Conservation (phyloP, 2,329 filamentous ascomycete genomes). For the Podosphaera xanthii region DNA sequence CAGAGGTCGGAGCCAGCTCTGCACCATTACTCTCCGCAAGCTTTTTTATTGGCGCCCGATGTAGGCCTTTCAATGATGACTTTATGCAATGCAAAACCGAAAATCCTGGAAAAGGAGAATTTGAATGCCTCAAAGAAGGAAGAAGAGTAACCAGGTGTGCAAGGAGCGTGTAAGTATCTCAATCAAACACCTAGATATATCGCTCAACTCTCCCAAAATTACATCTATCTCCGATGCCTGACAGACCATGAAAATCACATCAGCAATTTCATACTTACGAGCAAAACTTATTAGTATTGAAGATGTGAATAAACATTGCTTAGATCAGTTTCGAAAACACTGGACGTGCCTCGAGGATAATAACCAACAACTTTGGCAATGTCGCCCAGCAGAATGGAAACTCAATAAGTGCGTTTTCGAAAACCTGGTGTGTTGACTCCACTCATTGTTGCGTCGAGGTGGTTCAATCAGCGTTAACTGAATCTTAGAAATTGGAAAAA, state of each 20-base stretch:
- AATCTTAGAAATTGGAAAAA: constrained; percentile 52
- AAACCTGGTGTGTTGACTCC: constrained; percentile 49
- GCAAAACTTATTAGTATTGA: constrained; percentile 38
- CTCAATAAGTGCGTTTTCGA: constrained; percentile 92
- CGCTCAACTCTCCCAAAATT: background rate
- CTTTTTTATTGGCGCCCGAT: constrained; percentile 93
- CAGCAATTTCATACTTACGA: background rate
- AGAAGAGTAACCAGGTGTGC: constrained; percentile 92
- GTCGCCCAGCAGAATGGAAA: constrained; percentile 65
- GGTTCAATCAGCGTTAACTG: background rate
- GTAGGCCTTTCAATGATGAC: constrained; percentile 91
- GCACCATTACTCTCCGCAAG: constrained; percentile 78
- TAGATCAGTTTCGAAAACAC: constrained; percentile 76
- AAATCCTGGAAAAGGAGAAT: constrained; percentile 70
- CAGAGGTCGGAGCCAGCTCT: constrained; percentile 81
- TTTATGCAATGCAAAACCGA: constrained; percentile 99
- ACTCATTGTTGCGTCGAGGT: background rate
- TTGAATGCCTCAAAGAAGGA: constrained; percentile 90
- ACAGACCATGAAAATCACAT: background rate
- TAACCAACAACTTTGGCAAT: constrained; percentile 96
- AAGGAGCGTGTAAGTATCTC: constrained; percentile 64
- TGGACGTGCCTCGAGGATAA: constrained; percentile 93
- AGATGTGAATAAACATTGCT: constrained; percentile 87
- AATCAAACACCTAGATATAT: background rate
- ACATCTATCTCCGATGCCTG: background rate